Conservation (phyloP, 352 stramenopile species). For the Globisporangium viniferum region DNA sequence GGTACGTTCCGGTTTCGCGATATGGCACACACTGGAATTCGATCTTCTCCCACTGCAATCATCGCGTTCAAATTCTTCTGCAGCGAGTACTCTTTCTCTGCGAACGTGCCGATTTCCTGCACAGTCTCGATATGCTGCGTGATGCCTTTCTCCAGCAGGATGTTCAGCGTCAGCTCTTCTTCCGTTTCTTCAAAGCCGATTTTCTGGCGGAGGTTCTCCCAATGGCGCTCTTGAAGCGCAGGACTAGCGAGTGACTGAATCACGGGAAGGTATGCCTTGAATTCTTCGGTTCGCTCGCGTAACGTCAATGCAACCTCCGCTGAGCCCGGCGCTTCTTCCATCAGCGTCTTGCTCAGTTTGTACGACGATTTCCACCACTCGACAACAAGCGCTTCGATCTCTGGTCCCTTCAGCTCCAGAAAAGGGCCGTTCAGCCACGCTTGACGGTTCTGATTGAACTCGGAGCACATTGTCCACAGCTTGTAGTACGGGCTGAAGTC, state of each 20-base stretch:
- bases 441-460: conserved; percentile 91
- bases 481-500: conserved; percentile 92
- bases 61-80: conserved; percentile 93
- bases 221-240: conserved; percentile 91
- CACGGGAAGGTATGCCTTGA: conserved; percentile 89
- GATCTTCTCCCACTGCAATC: conserved; percentile 90
- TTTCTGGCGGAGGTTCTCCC: conserved; percentile 87
- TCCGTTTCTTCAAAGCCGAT: conserved; percentile 87
- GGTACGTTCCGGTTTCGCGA: conserved; percentile 90
- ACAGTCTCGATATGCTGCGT: conserved; percentile 89
- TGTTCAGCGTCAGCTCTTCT: conserved; percentile 80
- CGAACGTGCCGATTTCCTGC: conserved; percentile 86
- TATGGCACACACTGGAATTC: conserved; percentile 93
- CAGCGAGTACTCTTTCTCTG: conserved; percentile 94
- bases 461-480: conserved; percentile 94
- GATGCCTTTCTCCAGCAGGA: conserved; percentile 82
- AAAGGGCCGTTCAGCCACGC: conserved; percentile 92
- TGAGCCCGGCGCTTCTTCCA: conserved; percentile 86
- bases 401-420: conserved; percentile 82
- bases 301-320: conserved; percentile 86
- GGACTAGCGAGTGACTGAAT: conserved; percentile 91
- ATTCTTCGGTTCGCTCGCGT: conserved; percentile 90
- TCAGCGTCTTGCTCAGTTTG: conserved; percentile 88
- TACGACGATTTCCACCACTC: conserved; percentile 94
- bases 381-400: conserved; percentile 89